These are phyloP conservation scores for Colletotrichum liriopes DNA, from an alignment of 2,329 filamentous ascomycete genomes.

Conservation along the genomic window DNA sequence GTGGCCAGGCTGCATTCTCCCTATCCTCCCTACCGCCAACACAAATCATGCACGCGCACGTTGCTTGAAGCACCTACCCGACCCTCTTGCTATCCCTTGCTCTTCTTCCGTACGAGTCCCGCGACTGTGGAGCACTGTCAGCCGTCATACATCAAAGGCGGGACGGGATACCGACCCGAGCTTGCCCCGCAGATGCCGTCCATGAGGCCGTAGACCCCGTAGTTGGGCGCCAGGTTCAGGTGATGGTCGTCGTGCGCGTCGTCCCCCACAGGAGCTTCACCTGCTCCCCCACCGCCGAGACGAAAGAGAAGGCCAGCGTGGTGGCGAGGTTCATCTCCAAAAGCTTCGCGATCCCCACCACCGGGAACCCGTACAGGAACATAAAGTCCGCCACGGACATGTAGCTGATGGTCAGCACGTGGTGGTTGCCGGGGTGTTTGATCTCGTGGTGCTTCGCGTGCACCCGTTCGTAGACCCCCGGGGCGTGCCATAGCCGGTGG, in stretches of 20 bases:
- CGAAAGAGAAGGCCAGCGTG: slow-evolving; percentile 8
- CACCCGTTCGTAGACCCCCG: slow-evolving; percentile 1
- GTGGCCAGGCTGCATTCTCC: no score
- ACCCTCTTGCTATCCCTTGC: neutral
- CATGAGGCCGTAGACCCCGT: slow-evolving; percentile 15
- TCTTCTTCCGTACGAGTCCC: neutral
- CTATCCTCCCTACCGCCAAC: neutral
- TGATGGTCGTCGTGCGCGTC: slow-evolving; percentile 25
- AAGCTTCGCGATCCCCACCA: slow-evolving; percentile 5
- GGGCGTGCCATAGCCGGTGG: slow-evolving; percentile 8
- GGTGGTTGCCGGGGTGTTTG: slow-evolving; percentile 8
- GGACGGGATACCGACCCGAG: neutral
- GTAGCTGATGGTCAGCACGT: slow-evolving; percentile 20
- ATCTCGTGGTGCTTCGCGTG: slow-evolving; percentile 28
- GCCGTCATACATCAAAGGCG: neutral
- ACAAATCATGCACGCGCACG: neutral
- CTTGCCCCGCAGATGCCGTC: slow-evolving; percentile 8
- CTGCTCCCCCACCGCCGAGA: slow-evolving; percentile 15
- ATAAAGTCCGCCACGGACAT: slow-evolving; percentile 21
- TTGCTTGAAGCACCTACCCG: no score
- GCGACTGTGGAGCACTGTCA: neutral
- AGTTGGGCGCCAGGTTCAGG: slow-evolving; percentile 6
- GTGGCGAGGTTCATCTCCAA: slow-evolving; percentile 18
- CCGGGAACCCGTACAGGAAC: slow-evolving; percentile 9
- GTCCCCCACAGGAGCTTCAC: slow-evolving; percentile 24